These are phyloP conservation scores for Penicillium robsamsonii DNA, from an alignment of 495 filamentous ascomycete genomes.

Conservation along the genomic window DNA sequence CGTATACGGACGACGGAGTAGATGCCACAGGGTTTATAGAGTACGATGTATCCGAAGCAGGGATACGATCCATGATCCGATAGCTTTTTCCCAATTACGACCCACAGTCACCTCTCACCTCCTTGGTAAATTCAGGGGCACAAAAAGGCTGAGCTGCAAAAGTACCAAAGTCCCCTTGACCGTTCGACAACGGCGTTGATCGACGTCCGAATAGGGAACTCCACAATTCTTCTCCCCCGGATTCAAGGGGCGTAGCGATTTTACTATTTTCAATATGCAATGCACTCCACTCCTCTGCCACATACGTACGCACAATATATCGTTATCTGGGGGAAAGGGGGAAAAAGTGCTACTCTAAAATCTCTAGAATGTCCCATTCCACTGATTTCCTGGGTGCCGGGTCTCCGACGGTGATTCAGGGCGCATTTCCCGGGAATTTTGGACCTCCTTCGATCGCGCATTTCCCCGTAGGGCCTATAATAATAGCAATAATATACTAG, in stretches of 20 bases:
- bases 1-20: background rate
- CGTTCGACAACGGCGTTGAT: conserved; percentile 1
- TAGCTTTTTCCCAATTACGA: background rate
- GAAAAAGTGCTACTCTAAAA: background rate
- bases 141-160: conserved; percentile 7
- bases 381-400: conserved; percentile 7
- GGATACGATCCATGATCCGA: conserved; percentile 3
- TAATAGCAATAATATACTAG: background rate
- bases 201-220: conserved; percentile 5
- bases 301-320: background rate
- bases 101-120: background rate
- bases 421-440: background rate
- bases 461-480: background rate
- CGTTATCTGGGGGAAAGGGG: conserved; percentile 3
- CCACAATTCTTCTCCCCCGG: conserved; percentile 14
- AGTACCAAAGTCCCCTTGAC: conserved; percentile 1
- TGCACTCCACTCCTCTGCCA: conserved; percentile 6
- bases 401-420: conserved; percentile 1
- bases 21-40: background rate
- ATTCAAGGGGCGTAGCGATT: conserved; percentile 11
- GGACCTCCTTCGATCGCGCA: conserved; percentile 2
- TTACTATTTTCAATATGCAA: conserved; percentile 10
- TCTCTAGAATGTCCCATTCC: conserved; percentile 9
- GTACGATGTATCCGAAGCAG: background rate
- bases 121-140: conserved; percentile 3